phyloP scores from a whole-genome alignment of 2,329 filamentous ascomycete species.

The Sporothrix euskadiensis region DNA sequence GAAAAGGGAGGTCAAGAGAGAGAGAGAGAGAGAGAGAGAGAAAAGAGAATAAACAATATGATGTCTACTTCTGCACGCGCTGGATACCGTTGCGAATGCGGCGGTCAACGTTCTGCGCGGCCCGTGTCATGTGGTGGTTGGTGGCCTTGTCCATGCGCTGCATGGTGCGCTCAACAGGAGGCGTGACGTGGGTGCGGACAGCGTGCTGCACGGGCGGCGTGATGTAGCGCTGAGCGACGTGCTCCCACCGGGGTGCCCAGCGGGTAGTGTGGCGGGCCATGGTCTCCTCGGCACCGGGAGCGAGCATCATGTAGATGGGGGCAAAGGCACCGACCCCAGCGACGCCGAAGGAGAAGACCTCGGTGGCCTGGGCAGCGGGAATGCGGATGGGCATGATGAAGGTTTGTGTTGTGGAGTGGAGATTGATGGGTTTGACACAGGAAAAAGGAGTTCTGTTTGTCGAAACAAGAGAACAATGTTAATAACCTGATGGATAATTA shows the following conservation, averaged over 20 bases:
- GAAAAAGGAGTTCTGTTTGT: not conserved
- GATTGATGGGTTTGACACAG: not conserved
- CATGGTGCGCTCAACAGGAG: constrained; percentile 49
- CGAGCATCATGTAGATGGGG: constrained; percentile 58
- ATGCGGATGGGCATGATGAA: constrained; percentile 54
- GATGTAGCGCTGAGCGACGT: constrained; percentile 58
- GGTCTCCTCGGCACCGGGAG: constrained; percentile 56
- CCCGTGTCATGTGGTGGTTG: constrained; percentile 45
- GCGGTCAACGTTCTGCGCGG: constrained; percentile 51
- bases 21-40: not conserved
- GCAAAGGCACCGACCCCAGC: constrained; percentile 56
- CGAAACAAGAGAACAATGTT: not conserved
- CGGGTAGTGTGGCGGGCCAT: constrained; percentile 55
- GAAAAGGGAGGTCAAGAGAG: not conserved
- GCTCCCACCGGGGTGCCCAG: constrained; percentile 63
- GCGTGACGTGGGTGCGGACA: constrained; percentile 50
- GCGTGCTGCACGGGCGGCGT: constrained; percentile 48
- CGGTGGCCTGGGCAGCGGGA: constrained; percentile 50
- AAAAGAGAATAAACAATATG: not conserved
- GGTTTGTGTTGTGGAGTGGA: not conserved
- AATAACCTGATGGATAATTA: not conserved
- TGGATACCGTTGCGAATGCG: constrained; percentile 51
- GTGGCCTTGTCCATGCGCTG: constrained; percentile 51
- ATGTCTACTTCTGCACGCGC: constrained; percentile 28
- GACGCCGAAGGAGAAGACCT: constrained; percentile 55